Evolutionary conservation across 1,139 yeast species (phyloP).

Genomic region (Nakaseomyces bracarensis): DNA sequence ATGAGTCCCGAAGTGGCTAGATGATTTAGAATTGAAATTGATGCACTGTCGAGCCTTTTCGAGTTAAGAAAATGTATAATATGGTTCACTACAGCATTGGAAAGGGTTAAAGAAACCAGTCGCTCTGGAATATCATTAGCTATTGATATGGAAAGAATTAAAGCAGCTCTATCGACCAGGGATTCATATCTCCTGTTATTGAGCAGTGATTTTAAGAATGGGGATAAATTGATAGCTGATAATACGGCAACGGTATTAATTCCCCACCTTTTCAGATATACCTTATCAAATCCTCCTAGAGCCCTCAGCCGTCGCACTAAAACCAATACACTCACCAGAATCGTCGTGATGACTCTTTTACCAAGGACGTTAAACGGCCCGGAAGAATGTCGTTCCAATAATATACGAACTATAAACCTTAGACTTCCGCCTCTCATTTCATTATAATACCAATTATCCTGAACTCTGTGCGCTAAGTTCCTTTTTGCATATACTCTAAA

Average conservation of each 20-base stretch:
- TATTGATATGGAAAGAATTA: neutral
- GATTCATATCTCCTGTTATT: neutral
- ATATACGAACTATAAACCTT: neutral
- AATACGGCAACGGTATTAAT: neutral
- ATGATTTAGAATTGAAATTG: constrained; percentile 1
- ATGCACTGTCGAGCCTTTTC: neutral
- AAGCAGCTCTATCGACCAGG: neutral
- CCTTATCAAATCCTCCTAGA: neutral
- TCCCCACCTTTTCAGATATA: neutral
- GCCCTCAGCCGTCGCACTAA: neutral
- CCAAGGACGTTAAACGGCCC: neutral
- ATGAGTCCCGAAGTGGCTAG: constrained; percentile 1
- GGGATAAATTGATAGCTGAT: neutral
- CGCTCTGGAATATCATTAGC: constrained; percentile 3
- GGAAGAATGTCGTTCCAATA: constrained; percentile 1
- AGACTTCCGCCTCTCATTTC: constrained; percentile 2
- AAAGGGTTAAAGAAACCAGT: neutral
- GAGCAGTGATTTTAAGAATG: neutral
- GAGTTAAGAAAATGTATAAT: neutral
- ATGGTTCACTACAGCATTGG: neutral
- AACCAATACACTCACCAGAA: neutral
- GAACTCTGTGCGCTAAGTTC: no score
- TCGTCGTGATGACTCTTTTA: neutral
- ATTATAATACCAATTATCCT: neutral
- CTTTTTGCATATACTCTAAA: no score